These are phyloP conservation scores for Trichaptum fuscoviolaceum DNA, from an alignment of 768 basidiomycete species.

Conservation along the genomic window DNA sequence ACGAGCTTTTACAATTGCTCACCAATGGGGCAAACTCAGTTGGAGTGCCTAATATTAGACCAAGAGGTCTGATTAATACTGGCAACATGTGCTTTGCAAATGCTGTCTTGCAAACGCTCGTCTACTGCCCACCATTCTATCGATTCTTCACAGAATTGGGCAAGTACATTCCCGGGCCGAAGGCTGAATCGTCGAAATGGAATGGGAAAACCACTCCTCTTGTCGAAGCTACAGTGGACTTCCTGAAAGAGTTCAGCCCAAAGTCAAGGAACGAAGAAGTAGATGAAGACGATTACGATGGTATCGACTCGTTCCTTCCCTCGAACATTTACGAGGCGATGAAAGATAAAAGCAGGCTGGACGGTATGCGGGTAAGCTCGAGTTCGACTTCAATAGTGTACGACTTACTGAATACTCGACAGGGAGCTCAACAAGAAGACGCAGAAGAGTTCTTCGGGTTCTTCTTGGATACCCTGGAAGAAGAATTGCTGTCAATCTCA, in stretches of 20 bases:
- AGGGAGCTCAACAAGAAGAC: slow-evolving; percentile 95
- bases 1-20: slow-evolving; percentile 52
- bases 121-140: slow-evolving; percentile 87
- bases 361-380: slow-evolving; percentile 78
- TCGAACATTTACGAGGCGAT: slow-evolving; percentile 87
- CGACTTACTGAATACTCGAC: slow-evolving; percentile 8
- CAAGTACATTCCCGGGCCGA: slow-evolving; percentile 38
- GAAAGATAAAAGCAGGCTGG: slow-evolving; percentile 90
- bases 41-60: slow-evolving; percentile 37
- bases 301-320: slow-evolving; percentile 73
- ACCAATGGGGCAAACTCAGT: slow-evolving; percentile 30
- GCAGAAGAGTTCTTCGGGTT: slow-evolving; percentile 99
- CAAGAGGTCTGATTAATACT: slow-evolving; percentile 85
- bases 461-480: slow-evolving; percentile 90
- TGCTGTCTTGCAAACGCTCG: slow-evolving; percentile 83
- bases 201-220: slow-evolving; percentile 43
- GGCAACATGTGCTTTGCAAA: slow-evolving; percentile 99
- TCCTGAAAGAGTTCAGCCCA: slow-evolving; percentile 69
- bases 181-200: slow-evolving; percentile 19
- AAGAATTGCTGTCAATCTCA: slow-evolving; percentile 74
- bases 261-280: slow-evolving; percentile 27
- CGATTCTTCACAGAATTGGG: slow-evolving; percentile 70
- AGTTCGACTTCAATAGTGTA: background rate
- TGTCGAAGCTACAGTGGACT: slow-evolving; percentile 63
- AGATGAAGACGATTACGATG: slow-evolving; percentile 43